Evolutionary conservation across 441 rosid species (phyloP).

Genomic region (Syzygium syzygioides): DNA sequence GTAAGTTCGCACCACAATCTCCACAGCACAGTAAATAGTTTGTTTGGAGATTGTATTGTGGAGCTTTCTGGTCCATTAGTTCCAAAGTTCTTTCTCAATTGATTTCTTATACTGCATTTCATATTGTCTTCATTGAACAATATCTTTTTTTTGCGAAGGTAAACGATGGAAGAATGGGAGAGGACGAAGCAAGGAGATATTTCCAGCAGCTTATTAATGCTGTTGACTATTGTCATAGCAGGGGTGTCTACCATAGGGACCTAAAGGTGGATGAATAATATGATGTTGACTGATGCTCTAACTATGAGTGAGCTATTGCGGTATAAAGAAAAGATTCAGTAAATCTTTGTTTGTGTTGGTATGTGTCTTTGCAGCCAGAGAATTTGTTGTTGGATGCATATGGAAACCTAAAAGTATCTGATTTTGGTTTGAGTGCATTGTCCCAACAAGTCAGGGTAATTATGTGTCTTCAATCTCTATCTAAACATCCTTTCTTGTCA

Average conservation of each 20-base stretch:
- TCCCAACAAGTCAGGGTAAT: constrained; percentile 96
- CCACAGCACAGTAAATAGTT: neutral
- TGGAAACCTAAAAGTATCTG: constrained; percentile 93
- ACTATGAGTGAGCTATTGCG: neutral
- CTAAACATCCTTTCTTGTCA: neutral
- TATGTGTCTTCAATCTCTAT: neutral
- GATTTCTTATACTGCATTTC: neutral
- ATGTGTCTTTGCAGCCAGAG: constrained; percentile 61
- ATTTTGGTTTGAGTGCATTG: constrained; percentile 95
- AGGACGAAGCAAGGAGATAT: constrained; percentile 7
- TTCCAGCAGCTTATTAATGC: constrained; percentile 13
- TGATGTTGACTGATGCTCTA: neutral
- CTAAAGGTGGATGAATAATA: constrained; percentile 2
- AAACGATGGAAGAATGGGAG: constrained; percentile 38
- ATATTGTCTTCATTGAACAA: neutral
- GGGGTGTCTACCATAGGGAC: constrained; percentile 12
- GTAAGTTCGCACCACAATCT: neutral
- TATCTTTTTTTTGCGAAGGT: constrained; percentile 34
- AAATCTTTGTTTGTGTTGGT: neutral
- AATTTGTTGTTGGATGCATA: constrained; percentile 71
- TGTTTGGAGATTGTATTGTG: neutral
- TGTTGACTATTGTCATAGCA: constrained; percentile 13
- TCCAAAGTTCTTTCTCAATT: neutral
- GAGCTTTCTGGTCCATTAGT: neutral
- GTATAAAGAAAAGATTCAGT: neutral